A percentile compares a stretch with the other conserved stretches of the same genome.
Conservation (phyloP, 1,284 basidiomycete genomes). For the Trichosporon sp. region DNA sequence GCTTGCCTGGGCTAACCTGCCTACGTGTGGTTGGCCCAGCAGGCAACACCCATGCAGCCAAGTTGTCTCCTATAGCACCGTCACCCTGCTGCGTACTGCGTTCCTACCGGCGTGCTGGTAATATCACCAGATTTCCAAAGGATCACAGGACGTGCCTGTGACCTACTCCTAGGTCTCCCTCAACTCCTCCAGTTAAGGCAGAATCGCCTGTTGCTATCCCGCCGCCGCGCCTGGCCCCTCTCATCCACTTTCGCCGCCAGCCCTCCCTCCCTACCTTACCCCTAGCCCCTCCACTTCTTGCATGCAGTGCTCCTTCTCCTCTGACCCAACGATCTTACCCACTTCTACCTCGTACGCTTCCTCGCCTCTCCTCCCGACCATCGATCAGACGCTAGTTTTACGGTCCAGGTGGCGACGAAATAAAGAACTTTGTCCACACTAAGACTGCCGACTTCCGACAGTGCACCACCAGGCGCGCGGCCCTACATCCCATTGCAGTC, state of each 20-base stretch:
- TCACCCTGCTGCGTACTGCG: background rate
- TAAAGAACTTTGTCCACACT: slow-evolving; percentile 7
- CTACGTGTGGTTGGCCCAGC: background rate
- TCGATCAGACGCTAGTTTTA: background rate
- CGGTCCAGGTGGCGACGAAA: slow-evolving; percentile 7
- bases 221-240: slow-evolving; percentile 11
- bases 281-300: background rate
- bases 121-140: slow-evolving; percentile 7
- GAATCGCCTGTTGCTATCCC: background rate
- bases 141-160: slow-evolving; percentile 11
- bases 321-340: background rate
- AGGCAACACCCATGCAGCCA: background rate
- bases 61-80: background rate
- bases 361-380: background rate
- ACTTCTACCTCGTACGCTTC: background rate
- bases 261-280: background rate
- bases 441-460: background rate
- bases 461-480: background rate
- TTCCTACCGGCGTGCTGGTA: background rate
- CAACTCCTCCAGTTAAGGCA: background rate
- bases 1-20: background rate
- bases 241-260: background rate
- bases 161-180: background rate
- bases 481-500: background rate
- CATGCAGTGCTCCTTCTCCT: background rate